A percentile compares a stretch with the other conserved stretches of the same genome.
Conservation (phyloP, 2,329 filamentous ascomycete species). For the Paecilomyces variotii region DNA sequence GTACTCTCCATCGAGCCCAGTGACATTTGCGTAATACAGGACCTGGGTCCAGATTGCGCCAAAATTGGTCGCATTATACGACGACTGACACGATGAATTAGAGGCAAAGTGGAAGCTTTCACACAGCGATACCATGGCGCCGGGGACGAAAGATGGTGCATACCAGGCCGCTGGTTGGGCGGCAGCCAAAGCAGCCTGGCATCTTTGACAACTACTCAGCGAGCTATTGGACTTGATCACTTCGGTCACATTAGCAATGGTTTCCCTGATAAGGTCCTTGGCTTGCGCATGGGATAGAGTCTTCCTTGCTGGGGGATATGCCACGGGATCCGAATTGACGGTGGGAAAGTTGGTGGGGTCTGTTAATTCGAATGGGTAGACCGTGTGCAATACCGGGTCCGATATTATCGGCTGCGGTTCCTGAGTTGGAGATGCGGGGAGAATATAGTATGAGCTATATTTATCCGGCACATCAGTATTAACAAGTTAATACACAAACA, state of each 20-base stretch:
- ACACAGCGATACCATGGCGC: conserved; percentile 46
- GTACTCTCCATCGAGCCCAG: conserved; percentile 48
- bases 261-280: conserved; percentile 33
- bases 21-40: conserved; percentile 45
- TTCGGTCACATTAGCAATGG: conserved; percentile 37
- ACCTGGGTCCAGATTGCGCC: conserved; percentile 53
- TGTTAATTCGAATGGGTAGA: conserved; percentile 48
- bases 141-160: conserved; percentile 43
- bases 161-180: conserved; percentile 45
- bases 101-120: conserved; percentile 40
- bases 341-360: conserved; percentile 46
- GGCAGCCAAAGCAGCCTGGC: conserved; percentile 43
- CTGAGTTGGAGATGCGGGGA: conserved; percentile 36
- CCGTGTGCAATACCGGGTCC: conserved; percentile 48
- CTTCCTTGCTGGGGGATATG: conserved; percentile 41
- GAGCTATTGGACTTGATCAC: conserved; percentile 35
- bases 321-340: conserved; percentile 42
- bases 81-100: conserved; percentile 40
- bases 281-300: conserved; percentile 36
- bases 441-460: conserved; percentile 36
- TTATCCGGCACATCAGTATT: no score
- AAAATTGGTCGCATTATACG: conserved; percentile 41
- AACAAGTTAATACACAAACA: no score
- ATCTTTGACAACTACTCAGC: conserved; percentile 45
- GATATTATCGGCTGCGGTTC: conserved; percentile 47